These are phyloP conservation scores for Sinapis alba DNA, from an alignment of 441 rosid species.

Conservation along the genomic window DNA sequence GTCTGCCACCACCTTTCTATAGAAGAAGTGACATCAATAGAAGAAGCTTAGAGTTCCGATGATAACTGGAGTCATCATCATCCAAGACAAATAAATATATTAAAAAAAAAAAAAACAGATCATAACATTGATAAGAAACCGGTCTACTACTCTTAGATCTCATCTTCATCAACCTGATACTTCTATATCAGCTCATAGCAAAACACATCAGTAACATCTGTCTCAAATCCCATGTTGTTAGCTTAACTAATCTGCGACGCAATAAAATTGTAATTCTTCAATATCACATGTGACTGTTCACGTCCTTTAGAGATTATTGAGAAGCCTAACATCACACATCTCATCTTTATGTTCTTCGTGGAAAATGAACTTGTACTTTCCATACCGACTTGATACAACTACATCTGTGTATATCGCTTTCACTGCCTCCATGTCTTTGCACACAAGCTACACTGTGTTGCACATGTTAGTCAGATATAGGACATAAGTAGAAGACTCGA, in stretches of 20 bases:
- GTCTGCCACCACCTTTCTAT: not conserved
- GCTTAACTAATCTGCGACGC: conserved; percentile 30
- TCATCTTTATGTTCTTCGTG: conserved; percentile 65
- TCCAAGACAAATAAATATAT: conserved; percentile 8
- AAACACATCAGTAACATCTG: conserved; percentile 15
- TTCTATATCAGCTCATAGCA: conserved; percentile 31
- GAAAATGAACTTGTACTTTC: conserved; percentile 60
- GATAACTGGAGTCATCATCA: not conserved
- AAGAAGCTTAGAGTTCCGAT: not conserved
- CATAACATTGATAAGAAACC: not conserved
- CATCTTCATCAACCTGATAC: conserved; percentile 33
- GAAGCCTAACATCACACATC: conserved; percentile 35
- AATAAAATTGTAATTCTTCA: conserved; percentile 36
- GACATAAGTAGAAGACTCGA: not conserved
- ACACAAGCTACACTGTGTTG: conserved; percentile 56
- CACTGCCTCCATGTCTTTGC: conserved; percentile 58
- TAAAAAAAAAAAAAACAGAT: conserved; percentile 1
- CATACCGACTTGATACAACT: conserved; percentile 55
- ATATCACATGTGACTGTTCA: conserved; percentile 32
- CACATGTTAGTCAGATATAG: not conserved
- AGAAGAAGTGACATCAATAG: conserved; percentile 9
- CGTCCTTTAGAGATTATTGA: conserved; percentile 12
- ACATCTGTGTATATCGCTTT: conserved; percentile 50
- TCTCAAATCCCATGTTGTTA: conserved; percentile 41
- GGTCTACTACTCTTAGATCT: not conserved